Evolutionary conservation across 805 yeast genomes (phyloP).

Genomic region (Maudiozyma bulderi): DNA sequence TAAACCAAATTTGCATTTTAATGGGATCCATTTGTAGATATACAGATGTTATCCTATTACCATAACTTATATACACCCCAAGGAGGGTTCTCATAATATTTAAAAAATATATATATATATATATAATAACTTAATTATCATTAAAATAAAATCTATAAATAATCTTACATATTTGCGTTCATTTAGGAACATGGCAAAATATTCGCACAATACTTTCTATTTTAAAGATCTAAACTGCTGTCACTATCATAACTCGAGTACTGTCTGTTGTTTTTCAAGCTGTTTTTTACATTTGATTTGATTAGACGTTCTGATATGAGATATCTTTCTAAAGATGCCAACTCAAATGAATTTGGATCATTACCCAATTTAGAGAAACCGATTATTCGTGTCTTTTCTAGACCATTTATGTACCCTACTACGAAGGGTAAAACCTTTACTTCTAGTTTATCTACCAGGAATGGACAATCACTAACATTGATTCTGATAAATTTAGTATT

Average conservation of each 20-base stretch:
- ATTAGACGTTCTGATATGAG: conserved; percentile 11
- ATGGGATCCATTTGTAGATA: no score
- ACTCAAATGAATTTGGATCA: conserved; percentile 37
- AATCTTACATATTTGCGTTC: not conserved
- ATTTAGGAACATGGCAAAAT: not conserved
- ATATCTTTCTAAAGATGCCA: conserved; percentile 40
- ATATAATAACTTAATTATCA: not conserved
- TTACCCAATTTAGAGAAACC: conserved; percentile 60
- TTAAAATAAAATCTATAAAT: not conserved
- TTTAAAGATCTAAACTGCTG: conserved; percentile 5
- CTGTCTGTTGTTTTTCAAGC: not conserved
- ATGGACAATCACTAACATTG: conserved; percentile 60
- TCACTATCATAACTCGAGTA: conserved; percentile 5
- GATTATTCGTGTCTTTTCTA: conserved; percentile 48
- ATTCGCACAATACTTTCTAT: not conserved
- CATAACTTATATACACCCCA: not conserved
- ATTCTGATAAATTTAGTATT: conserved; percentile 44
- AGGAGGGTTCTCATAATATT: not conserved
- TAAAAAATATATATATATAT: not conserved
- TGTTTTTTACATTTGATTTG: not conserved
- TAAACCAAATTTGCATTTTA: no score
- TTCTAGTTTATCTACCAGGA: conserved; percentile 52
- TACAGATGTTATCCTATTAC: no score
- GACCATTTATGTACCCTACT: conserved; percentile 48
- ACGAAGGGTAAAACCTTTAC: conserved; percentile 68